phyloP scores from a whole-genome alignment of 2,329 filamentous ascomycete species.

The Cercospora zeina region DNA sequence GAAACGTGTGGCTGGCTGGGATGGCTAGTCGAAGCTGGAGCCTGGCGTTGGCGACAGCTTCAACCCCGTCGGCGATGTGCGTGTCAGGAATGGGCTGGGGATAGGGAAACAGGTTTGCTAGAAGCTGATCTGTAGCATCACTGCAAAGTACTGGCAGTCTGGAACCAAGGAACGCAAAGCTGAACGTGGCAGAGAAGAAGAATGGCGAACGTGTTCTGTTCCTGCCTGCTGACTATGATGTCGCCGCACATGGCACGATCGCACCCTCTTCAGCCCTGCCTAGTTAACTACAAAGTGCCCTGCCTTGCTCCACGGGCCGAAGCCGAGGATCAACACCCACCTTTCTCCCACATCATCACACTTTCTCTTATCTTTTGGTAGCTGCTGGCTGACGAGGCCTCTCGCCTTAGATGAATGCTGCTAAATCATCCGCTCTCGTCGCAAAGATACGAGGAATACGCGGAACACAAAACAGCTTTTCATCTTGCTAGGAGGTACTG shows the following conservation, averaged over 20 bases:
- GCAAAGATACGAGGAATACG: not conserved
- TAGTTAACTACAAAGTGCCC: not conserved
- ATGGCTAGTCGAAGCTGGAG: not conserved
- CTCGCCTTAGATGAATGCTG: not conserved
- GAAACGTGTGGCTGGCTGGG: conserved; percentile 10
- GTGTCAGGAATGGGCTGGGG: not conserved
- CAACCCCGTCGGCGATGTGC: conserved; percentile 1
- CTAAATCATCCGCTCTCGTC: not conserved
- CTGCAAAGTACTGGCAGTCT: not conserved
- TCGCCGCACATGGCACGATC: not conserved
- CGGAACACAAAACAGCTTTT: not conserved
- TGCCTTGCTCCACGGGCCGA: not conserved
- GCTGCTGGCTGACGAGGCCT: not conserved
- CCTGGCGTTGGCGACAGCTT: not conserved
- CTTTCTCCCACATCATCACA: not conserved
- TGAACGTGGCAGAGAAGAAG: not conserved
- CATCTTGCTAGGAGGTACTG: not conserved
- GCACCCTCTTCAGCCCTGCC: not conserved
- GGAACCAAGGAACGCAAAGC: not conserved
- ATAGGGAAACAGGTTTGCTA: not conserved
- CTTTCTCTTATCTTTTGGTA: not conserved
- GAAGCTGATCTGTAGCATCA: not conserved
- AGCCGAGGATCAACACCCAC: conserved; percentile 1
- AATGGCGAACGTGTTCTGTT: conserved; percentile 2
- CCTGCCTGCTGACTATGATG: conserved; percentile 4